Evolutionary conservation across 2,329 filamentous ascomycete species (phyloP).

Genomic region (Diaporthe citrichinensis): DNA sequence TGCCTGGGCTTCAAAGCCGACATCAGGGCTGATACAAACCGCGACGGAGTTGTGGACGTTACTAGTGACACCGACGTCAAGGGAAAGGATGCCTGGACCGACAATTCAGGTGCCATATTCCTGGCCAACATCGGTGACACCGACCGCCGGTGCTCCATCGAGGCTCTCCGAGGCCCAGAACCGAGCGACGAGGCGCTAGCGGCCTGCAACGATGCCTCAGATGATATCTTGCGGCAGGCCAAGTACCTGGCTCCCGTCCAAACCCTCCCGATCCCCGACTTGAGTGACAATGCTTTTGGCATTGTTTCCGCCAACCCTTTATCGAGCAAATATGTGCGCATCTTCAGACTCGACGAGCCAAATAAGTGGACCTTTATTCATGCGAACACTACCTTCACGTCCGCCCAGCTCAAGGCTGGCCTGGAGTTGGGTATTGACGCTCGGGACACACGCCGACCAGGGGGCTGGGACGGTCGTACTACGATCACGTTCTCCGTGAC

Average conservation of each 20-base stretch:
- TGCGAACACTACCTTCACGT: neutral
- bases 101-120: neutral
- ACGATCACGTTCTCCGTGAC: neutral
- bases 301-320: neutral
- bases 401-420: neutral
- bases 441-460: neutral
- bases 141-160: neutral
- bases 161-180: neutral
- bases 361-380: neutral
- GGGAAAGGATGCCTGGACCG: neutral
- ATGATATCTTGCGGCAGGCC: neutral
- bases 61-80: neutral
- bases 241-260: neutral
- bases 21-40: slow-evolving; percentile 15
- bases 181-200: neutral
- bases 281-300: neutral
- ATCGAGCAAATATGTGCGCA: neutral
- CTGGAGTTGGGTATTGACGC: neutral
- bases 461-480: neutral
- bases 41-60: neutral
- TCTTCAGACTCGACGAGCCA: neutral
- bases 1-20: neutral
- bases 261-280: neutral
- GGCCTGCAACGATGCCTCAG: neutral
- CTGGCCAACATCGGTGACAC: neutral